Percentiles rank a stretch among this genome's conserved stretches.
These are phyloP conservation scores for Colletotrichum falcatum DNA, from an alignment of 2,329 filamentous ascomycete genomes.

Conservation along the genomic window DNA sequence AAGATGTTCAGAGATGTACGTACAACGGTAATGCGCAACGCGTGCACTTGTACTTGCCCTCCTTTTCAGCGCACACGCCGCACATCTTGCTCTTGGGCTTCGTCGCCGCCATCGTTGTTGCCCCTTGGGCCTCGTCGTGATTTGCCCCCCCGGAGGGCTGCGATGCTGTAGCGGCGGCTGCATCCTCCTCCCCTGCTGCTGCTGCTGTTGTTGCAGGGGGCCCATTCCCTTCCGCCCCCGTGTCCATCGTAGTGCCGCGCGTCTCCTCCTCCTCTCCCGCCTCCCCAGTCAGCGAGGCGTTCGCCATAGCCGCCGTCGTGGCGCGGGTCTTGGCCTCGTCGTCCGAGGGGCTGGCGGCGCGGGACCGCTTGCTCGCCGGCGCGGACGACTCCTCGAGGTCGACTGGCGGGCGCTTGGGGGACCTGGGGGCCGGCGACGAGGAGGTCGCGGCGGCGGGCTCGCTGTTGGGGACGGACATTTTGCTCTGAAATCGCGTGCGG, in stretches of 20 bases:
- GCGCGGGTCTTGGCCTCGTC: constrained; percentile 13
- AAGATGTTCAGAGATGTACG: constrained; percentile 46
- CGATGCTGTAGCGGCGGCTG: not conserved
- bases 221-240: not conserved
- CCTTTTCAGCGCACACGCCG: constrained; percentile 63
- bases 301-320: constrained; percentile 23
- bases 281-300: constrained; percentile 2
- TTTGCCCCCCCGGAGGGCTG: not conserved
- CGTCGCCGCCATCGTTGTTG: not conserved
- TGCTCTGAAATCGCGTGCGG: not conserved
- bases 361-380: constrained; percentile 26
- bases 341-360: constrained; percentile 21
- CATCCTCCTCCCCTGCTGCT: not conserved
- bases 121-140: not conserved
- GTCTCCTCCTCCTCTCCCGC: not conserved
- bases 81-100: constrained; percentile 52
- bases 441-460: not conserved
- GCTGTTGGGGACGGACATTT: constrained; percentile 5
- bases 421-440: not conserved
- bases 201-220: not conserved
- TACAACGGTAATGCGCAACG: constrained; percentile 70
- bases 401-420: constrained; percentile 29
- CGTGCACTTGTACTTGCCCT: constrained; percentile 73
- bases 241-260: not conserved
- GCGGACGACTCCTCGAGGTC: constrained; percentile 16